Base-by-base conservation (phyloP, 257 asterid genomes). In the Buddleja alternifolia region DNA sequence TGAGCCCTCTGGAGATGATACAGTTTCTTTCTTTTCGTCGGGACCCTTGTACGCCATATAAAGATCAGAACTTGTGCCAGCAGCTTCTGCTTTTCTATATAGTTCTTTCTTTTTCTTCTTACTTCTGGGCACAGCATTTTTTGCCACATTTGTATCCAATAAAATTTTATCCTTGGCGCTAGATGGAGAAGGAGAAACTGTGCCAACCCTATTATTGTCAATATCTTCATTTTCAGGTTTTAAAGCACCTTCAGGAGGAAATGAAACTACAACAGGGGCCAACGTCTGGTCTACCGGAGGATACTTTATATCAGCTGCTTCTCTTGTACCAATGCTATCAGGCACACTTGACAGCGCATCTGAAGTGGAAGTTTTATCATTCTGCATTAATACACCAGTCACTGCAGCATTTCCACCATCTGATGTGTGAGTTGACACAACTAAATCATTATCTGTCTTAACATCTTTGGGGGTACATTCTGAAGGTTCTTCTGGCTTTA, bases 21-120 rank as follows among this genome's bases (percentile, higher is more conserved):
- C 63, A 41, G 32, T 44, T 41, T 82, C 93, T 62, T 83, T 87
- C 78, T 79, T 88, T 63, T 86, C 94, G 42, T 86, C 95, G 0
- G 96, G 96, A 52, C 88, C 91, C 78, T 88, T 88, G 63, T 91
- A 88, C 11, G 96, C 97, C 80, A 76, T 79, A 72, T 91, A 91
- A 66, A 85, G 88, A 80, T 88, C 96, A 19, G 93, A 77, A 77
- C 85, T 80, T 17, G 90, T 82, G 59, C 86, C 88, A 7, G 85
- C 85, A 67, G 90, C 91, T 74, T 91, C 95, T 46, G 89, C 84
- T 67, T 79, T 90, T 64, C 73, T 82, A 39, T 55, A 67, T 10
- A 90, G 40, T 2, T 86, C 93, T 42, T 81, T 86, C 34, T 17
- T 77, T 58, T 81, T 86, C 82, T 75, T 82, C 71, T 54, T 85